Base-by-base conservation (phyloP, 805 yeast genomes). In the Zygosaccharomyces kombuchaensis region DNA sequence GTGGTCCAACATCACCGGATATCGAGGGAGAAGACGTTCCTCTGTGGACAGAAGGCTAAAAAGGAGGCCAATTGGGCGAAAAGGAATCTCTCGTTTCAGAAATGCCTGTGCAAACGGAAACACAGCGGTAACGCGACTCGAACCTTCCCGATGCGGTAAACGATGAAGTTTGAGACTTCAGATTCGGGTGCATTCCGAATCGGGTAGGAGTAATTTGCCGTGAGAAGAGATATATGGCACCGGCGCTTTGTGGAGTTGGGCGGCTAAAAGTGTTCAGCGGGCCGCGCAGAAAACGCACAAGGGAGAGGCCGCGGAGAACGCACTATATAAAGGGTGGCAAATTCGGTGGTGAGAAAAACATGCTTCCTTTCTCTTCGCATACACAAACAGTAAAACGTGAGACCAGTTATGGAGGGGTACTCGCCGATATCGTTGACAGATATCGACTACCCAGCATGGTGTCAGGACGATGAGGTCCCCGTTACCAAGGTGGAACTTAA, bases 401-500 rank as follows among this genome's bases (percentile, higher is more conserved):
- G 3, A 26, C n/a, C 3, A 31, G 32, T 29, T n/a, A 25, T 27
- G 22, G 37, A 14, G 39, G 43, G 27, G 13, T 40, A 38, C 44
- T 45, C 54, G 26, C 47, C 54, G 25, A 43, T 43, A 10, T 49
- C 65, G 2, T 42, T 56, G 25, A 47, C 59, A 1, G 63, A 58
- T 12, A 37, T 54, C 6, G 66, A 60, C 39, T 63, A 56, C 53
- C 68, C 68, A 1, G 67, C 68, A 1, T 65, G 70, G 69, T 61
- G 64, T 36, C 63, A 60, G 37, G 67, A 62, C 37, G 65, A 73
- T 47, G 75, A 82, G 63, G 86, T 84, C 17, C 96, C 96, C 7
- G 76, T 93, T 37, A 74, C 85, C 40, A 76, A 78, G 52, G 75
- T 70, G 31, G 83, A 80, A 52, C 83, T 90, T n/a, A 67, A 68